A percentile compares a stretch with the other conserved stretches of the same genome.
phyloP scores from a whole-genome alignment of 306 rosid genomes.

The Dalbergia cultrata region DNA sequence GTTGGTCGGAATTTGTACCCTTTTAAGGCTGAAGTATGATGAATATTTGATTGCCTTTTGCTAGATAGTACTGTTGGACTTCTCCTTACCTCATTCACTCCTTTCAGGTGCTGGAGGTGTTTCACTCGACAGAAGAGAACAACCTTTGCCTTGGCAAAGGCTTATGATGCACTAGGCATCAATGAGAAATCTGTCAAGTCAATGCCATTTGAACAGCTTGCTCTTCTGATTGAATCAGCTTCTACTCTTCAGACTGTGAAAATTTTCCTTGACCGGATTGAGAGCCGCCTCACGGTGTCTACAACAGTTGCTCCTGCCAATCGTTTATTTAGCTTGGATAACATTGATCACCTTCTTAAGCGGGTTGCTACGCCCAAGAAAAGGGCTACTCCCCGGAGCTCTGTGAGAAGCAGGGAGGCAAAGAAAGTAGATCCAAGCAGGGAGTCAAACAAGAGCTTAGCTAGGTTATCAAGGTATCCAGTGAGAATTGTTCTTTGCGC shows the following conservation, averaged over 20 bases:
- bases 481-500: conserved; percentile 91
- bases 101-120: conserved; percentile 84
- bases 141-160: conserved; percentile 73
- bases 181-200: conserved; percentile 73
- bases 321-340: conserved; percentile 61
- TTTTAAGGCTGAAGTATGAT: neutral
- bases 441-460: conserved; percentile 53
- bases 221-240: conserved; percentile 80
- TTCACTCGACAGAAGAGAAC: conserved; percentile 73
- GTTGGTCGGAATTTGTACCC: neutral
- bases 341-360: conserved; percentile 93
- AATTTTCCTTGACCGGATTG: conserved; percentile 81
- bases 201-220: conserved; percentile 93
- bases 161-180: conserved; percentile 72
- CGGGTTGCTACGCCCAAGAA: conserved; percentile 88
- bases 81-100: conserved; percentile 37
- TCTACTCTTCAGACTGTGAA: conserved; percentile 83
- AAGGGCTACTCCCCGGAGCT: conserved; percentile 67
- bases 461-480: conserved; percentile 75
- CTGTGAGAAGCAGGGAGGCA: conserved; percentile 59
- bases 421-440: conserved; percentile 56
- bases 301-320: conserved; percentile 60
- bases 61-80: conserved; percentile 10
- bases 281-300: conserved; percentile 74
- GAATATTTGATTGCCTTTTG: conserved; percentile 4